Evolutionary conservation across 2,329 filamentous ascomycete genomes (phyloP), one percentile per base, ranked within the genome.

Genomic region (Trichoderma sp.): DNA sequence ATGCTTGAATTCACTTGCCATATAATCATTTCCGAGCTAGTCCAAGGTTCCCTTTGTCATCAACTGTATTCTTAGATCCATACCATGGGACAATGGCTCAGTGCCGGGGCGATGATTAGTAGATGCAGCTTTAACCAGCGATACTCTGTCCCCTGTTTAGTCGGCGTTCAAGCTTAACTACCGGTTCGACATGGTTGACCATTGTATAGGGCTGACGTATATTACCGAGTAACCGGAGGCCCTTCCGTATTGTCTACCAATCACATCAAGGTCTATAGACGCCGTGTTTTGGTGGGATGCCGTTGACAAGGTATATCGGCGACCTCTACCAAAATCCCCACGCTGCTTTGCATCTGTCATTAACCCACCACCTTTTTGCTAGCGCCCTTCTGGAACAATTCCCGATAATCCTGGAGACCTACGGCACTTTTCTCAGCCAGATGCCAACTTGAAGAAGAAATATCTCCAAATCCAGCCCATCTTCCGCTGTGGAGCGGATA

Each of bases 401-500:
- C 13, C 60, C 60, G 3, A 33, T 29, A 0, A 33, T 40, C 16
- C 53, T 85, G 85, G 79, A 79, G 3, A 78, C 79, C 0, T 77
- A 79, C 8, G 37, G 16, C 7, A 19, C 33, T 19, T 3, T 43
- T 84, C 85, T 0, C 81, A 82, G 3, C 73, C 81, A 1, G 85
- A 87, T 72, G 78, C 87, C 56, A 83, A 21, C 72, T 75, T 4
- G 53, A 83, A n/a, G 76, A 81, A 1, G 74, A 76, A 2, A 63
- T 76, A 4, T 79, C 82, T n/a, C 81, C 80, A 1, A 73, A 77
- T 53, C 72, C 78, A 16, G 77, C 80, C 1, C 76, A 80, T 2
- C 87, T 87, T 68, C 85, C 86, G 8, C 81, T 0, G 77, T 87
- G 2, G 82, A 86, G 85, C 87, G 5, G 85, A 87, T 73, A 83